Base-by-base conservation (phyloP, 202 grass and related monocot species). In the Sporobolus alterniflorus region DNA sequence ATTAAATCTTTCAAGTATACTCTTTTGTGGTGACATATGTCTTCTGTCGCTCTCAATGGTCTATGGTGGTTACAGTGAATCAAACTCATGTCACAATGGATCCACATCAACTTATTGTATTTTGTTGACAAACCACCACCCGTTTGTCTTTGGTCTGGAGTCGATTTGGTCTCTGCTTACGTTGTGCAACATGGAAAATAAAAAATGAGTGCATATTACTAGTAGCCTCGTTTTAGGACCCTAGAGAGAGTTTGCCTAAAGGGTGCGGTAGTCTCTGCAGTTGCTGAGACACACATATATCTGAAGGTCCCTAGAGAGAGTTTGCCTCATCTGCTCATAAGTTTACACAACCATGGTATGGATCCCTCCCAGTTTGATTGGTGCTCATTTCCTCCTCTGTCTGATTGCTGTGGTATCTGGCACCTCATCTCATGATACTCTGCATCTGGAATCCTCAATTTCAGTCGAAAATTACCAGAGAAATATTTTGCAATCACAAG, bases 351-450 rank as follows among this genome's bases (percentile, higher is more conserved):
- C n/a, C 69, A 83, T 83, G 64, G 24, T 26, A 48, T 24, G 41
- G n/a, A 21, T 74, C 47, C 48, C 34, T 62, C 40, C 46, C 50
- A 43, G 11, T 24, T 36, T 13, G 2, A 39, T 17, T 72, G 32
- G 26, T n/a, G 30, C 56, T 34, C 31, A 49, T 54, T 14, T 76
- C 64, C 12, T 86, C 12, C 25, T 80, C 75, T 41, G 46, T 64
- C 28, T 80, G 33, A 28, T 69, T 52, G 43, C 1, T 64, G 15
- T 41, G 41, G 25, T 47, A 55, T 51, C 71, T 24, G 66, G 61
- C 10, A 29, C 56, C 56, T 28, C 42, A 65, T 65, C 75, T 31
- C 75, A 30, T 65, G 60, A 78, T 11, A 65, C 9, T 17, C 75
- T 78, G n/a, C 15, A 44, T 65, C 43, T 50, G 29, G 21, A 60